A percentile compares a stretch with the other conserved stretches of the same genome.
Conservation (phyloP, 2,329 filamentous ascomycete genomes). For the Cordyceps javanica region DNA sequence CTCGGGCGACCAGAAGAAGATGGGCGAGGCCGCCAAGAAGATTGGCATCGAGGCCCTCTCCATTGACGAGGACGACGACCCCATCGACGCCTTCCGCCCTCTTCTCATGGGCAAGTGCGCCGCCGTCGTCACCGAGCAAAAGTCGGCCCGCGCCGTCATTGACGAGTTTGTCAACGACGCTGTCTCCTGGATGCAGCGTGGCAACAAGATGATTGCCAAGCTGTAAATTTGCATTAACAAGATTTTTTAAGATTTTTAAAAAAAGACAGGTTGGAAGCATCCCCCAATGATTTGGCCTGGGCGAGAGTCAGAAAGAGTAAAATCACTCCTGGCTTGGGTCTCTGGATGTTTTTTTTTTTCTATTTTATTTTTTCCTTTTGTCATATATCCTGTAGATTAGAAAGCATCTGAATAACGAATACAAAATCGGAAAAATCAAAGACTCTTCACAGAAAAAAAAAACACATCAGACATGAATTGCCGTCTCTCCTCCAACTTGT, state of each 20-base stretch:
- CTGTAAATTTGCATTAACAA: slow-evolving; percentile 43
- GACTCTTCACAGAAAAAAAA: not conserved
- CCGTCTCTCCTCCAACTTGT: too few relatives aligned
- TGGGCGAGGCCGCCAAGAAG: slow-evolving; percentile 32
- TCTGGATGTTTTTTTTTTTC: slow-evolving; percentile 15
- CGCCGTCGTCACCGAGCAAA: slow-evolving; percentile 88
- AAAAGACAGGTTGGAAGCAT: slow-evolving; percentile 1
- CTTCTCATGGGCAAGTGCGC: slow-evolving; percentile 97
- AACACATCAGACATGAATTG: not conserved
- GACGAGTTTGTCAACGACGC: slow-evolving; percentile 91
- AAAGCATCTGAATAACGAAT: slow-evolving; percentile 15
- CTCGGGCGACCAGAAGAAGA: slow-evolving; percentile 58
- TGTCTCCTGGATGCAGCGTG: slow-evolving; percentile 61
- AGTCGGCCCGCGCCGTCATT: slow-evolving; percentile 83
- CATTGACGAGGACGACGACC: slow-evolving; percentile 70
- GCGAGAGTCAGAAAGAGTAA: not conserved
- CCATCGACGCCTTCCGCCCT: slow-evolving; percentile 84
- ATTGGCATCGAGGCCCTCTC: slow-evolving; percentile 61
- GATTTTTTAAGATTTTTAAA: too few relatives aligned
- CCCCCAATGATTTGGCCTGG: not conserved
- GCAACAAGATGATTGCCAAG: slow-evolving; percentile 64
- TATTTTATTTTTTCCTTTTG: slow-evolving; percentile 13
- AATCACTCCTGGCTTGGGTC: slow-evolving; percentile 19
- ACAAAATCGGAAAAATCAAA: slow-evolving; percentile 4
- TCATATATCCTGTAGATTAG: slow-evolving; percentile 20